phyloP scores from a whole-genome alignment of 2,329 filamentous ascomycete genomes.

The Epichloe gansuensis region DNA sequence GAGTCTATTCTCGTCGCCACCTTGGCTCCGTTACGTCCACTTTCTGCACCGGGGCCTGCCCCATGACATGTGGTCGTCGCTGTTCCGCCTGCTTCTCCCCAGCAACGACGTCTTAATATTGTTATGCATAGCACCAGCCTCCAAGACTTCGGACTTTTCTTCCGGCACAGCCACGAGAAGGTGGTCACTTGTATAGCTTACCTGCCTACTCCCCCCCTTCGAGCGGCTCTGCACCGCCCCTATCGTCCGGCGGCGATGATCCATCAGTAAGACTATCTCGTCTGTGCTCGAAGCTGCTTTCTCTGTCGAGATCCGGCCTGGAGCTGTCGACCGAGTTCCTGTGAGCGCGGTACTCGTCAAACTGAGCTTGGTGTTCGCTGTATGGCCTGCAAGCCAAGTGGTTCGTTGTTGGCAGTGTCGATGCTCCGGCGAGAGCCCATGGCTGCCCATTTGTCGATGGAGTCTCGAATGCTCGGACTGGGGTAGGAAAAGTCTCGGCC shows the following conservation, averaged over 20 bases:
- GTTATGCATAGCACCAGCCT: conserved; percentile 2
- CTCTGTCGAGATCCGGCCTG: conserved; percentile 16
- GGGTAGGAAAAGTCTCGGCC: conserved; percentile 16
- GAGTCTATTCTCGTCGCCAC: conserved; percentile 10
- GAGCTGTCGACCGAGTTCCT: conserved; percentile 14
- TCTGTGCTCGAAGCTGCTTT: conserved; percentile 21
- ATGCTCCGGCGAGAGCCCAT: conserved; percentile 18
- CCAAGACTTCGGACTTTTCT: conserved; percentile 17
- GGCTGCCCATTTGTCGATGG: conserved; percentile 17
- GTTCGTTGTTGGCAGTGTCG: conserved; percentile 11
- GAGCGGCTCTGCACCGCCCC: conserved; percentile 10
- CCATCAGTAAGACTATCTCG: conserved; percentile 10
- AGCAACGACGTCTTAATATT: conserved; percentile 6
- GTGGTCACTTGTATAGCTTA: conserved; percentile 25
- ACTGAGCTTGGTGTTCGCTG: conserved; percentile 34
- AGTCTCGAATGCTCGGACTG: conserved; percentile 10
- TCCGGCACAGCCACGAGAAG: conserved; percentile 27
- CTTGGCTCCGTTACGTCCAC: conserved; percentile 16
- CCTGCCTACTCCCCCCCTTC: conserved; percentile 15
- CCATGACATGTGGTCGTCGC: conserved; percentile 7
- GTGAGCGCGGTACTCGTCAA: conserved; percentile 31
- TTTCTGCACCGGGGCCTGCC: conserved; percentile 9
- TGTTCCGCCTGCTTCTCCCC: conserved; percentile 10
- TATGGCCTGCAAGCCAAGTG: conserved; percentile 13
- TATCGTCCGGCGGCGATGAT: conserved; percentile 1